Evolutionary conservation across 31 red algal genomes (phyloP).

Genomic region (Endocladia muricata): DNA sequence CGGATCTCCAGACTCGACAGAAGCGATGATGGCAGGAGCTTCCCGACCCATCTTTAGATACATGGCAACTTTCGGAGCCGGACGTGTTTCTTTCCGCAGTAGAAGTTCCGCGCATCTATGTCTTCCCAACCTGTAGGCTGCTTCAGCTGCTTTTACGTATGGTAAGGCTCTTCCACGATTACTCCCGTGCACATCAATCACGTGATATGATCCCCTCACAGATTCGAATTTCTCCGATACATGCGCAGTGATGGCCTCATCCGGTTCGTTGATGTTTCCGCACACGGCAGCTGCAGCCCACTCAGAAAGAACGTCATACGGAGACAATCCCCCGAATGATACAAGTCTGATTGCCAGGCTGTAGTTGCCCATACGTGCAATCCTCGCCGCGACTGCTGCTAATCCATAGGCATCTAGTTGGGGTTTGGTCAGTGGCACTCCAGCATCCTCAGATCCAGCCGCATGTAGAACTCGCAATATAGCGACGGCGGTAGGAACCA

Average conservation of each 20-base stretch:
- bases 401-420: slow-evolving; percentile 60
- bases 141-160: slow-evolving; percentile 65
- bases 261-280: slow-evolving; percentile 36
- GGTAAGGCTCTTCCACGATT: slow-evolving; percentile 36
- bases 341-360: slow-evolving; percentile 57
- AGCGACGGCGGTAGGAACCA: slow-evolving; percentile 66
- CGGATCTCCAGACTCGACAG: slow-evolving; percentile 66
- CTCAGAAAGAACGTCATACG: slow-evolving; percentile 48
- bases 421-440: slow-evolving; percentile 52
- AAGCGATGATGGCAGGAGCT: slow-evolving; percentile 40
- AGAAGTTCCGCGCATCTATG: slow-evolving; percentile 59
- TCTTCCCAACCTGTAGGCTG: slow-evolving; percentile 28
- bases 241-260: slow-evolving; percentile 39
- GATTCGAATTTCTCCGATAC: slow-evolving; percentile 58
- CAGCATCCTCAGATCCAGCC: slow-evolving; percentile 9
- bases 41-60: slow-evolving; percentile 70
- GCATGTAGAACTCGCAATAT: slow-evolving; percentile 53
- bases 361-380: slow-evolving; percentile 54
- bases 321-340: slow-evolving; percentile 57
- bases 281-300: slow-evolving; percentile 42
- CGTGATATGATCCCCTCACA: slow-evolving; percentile 20
- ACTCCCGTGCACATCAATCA: slow-evolving; percentile 12
- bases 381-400: slow-evolving; percentile 37
- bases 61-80: slow-evolving; percentile 63
- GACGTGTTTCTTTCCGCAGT: slow-evolving; percentile 47